Evolutionary conservation across 345 rosid genomes (phyloP), one percentile per base, ranked within the genome.

Genomic region (Schrenkiella parvula): DNA sequence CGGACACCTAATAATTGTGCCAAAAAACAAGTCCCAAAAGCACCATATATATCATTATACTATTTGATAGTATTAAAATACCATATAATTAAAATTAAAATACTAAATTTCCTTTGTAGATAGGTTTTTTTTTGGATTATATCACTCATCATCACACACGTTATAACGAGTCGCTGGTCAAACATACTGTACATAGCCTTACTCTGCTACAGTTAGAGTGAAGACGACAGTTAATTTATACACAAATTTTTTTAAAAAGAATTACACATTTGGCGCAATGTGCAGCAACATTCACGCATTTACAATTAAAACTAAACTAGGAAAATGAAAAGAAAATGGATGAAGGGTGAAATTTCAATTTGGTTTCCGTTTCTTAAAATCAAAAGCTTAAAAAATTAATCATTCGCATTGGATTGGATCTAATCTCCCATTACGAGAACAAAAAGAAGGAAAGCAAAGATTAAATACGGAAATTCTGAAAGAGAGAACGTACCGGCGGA

Each of bases 401-500:
- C 1, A 21, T 34, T 50, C 8, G 42, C 53, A 68, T 29, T n/a
- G 3, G 23, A 71, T 34, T 29, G 18, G 50, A 51, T 60, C 75
- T 59, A 53, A 44, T 47, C 23, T 22, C 4, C 4, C 12, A 35
- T 26, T 17, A 60, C 29, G 62, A 64, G 60, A 54, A 11, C 21
- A 63, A 17, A 17, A 39, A 9, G 6, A 42, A 52, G 44, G 37
- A 53, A 19, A 22, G 8, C 41, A 50, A 39, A 56, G 54, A 56
- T 17, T 32, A 23, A 42, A 18, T 6, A 54, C 4, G 47, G 21
- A 5, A 15, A 11, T 52, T 51, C 0, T 10, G 67, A 56, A 60
- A 48, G 56, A 37, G 61, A 47, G 17, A 22, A 44, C 29, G 60
- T 78, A 88, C 92, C 92, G 78, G 89, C 41, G 66, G 87, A 73